phyloP scores from a whole-genome alignment of 768 basidiomycete genomes.

The Kwoniella sp. region DNA sequence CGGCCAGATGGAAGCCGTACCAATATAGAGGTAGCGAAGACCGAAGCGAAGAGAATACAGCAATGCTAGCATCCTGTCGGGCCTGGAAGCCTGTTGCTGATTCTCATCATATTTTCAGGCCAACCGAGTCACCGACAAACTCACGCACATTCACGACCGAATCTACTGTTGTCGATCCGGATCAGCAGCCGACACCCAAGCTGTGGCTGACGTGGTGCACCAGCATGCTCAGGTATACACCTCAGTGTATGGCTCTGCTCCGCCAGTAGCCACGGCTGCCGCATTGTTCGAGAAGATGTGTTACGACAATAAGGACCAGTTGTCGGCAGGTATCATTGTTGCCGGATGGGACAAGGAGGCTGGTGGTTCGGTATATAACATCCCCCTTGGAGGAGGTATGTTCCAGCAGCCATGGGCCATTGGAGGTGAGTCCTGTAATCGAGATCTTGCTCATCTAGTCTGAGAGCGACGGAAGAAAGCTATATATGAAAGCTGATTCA shows the following conservation, averaged over 20 bases:
- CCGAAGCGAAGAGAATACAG: too few relatives aligned
- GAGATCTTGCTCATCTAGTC: not conserved
- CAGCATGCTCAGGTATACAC: slow-evolving; percentile 75
- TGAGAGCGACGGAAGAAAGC: too few relatives aligned
- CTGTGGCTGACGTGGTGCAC: slow-evolving; percentile 88
- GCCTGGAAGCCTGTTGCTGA: not conserved
- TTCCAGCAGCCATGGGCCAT: slow-evolving; percentile 99
- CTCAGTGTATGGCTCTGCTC: slow-evolving; percentile 67
- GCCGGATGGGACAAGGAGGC: slow-evolving; percentile 93
- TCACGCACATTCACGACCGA: slow-evolving; percentile 93
- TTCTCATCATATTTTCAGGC: slow-evolving; percentile 68
- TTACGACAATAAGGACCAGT: slow-evolving; percentile 87
- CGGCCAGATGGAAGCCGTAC: too few relatives aligned
- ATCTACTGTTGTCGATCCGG: slow-evolving; percentile 99
- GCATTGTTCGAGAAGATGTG: slow-evolving; percentile 81
- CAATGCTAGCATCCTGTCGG: too few relatives aligned
- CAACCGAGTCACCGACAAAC: slow-evolving; percentile 97
- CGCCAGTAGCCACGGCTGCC: slow-evolving; percentile 80
- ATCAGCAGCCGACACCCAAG: slow-evolving; percentile 94
- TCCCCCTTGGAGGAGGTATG: slow-evolving; percentile 92
- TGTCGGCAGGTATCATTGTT: slow-evolving; percentile 94
- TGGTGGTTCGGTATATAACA: slow-evolving; percentile 93
- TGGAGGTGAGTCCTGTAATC: slow-evolving; percentile 66
- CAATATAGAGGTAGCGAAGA: too few relatives aligned
- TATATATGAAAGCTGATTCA: too few relatives aligned